A percentile compares a stretch with the other conserved stretches of the same genome.
phyloP scores from a whole-genome alignment of 2,329 filamentous ascomycete genomes.

The Cadophora sp. region DNA sequence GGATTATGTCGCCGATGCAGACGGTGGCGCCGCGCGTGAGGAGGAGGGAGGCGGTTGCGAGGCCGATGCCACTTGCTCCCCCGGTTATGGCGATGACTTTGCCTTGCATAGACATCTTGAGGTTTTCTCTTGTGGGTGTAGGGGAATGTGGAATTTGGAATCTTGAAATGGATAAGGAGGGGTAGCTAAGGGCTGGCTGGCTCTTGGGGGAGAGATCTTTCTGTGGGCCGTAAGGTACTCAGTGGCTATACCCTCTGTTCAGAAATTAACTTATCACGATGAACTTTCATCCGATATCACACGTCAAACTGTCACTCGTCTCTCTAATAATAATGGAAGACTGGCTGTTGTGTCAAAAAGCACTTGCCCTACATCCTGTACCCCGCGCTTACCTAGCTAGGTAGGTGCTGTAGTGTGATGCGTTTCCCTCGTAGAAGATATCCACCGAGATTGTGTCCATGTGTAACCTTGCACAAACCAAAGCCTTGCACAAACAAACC shows the following conservation, averaged over 20 bases:
- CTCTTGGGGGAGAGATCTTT: no score
- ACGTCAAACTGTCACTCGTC: no score
- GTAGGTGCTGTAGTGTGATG: no score
- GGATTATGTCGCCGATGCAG: slow-evolving; percentile 37
- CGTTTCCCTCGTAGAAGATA: slow-evolving; percentile 12
- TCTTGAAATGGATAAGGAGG: background rate
- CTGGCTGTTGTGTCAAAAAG: background rate
- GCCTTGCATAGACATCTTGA: slow-evolving; percentile 43
- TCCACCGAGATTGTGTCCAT: slow-evolving; percentile 5
- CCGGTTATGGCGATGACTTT: slow-evolving; percentile 79
- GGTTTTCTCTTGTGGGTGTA: no score
- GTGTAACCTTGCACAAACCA: background rate
- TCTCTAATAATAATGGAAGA: no score
- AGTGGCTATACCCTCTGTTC: no score
- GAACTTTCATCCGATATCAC: slow-evolving; percentile 4
- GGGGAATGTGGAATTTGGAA: background rate
- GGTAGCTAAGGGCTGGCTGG: no score
- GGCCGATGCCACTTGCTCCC: slow-evolving; percentile 77
- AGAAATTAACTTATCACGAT: background rate
- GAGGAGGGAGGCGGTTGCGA: slow-evolving; percentile 68
- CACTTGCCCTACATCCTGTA: background rate
- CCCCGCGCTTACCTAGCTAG: slow-evolving; percentile 15
- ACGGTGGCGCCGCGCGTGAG: slow-evolving; percentile 38
- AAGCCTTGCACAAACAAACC: background rate
- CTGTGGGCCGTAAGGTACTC: no score